A percentile compares a stretch with the other conserved stretches of the same genome.
phyloP scores from a whole-genome alignment of 1,139 yeast genomes.

The Sugiyamaella paludigena region DNA sequence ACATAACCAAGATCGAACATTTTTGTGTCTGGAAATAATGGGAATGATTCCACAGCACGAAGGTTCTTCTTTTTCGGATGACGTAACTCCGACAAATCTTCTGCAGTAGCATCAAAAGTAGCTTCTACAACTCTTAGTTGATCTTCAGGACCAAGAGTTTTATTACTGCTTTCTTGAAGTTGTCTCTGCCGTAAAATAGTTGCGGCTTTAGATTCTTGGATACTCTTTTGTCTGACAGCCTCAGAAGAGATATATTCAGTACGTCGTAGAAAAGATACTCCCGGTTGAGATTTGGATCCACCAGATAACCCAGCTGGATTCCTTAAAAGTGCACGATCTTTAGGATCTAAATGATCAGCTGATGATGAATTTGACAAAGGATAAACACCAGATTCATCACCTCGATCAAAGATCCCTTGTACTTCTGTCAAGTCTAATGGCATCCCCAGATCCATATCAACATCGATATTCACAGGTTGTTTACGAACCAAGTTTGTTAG shows the following conservation, averaged over 20 bases:
- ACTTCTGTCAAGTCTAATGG: conserved; percentile 68
- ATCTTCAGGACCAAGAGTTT: conserved; percentile 54
- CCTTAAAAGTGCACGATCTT: conserved; percentile 71
- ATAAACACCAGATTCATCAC: conserved; percentile 49
- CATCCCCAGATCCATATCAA: conserved; percentile 78
- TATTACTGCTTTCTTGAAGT: conserved; percentile 20
- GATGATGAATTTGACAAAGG: conserved; percentile 18
- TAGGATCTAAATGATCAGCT: conserved; percentile 55
- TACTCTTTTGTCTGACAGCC: conserved; percentile 27
- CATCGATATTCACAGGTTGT: conserved; percentile 62
- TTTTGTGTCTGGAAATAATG: conserved; percentile 83
- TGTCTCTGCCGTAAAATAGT: conserved; percentile 28
- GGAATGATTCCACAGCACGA: conserved; percentile 76
- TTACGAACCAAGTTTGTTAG: conserved; percentile 74
- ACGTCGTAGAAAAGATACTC: conserved; percentile 84
- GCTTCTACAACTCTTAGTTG: conserved; percentile 70
- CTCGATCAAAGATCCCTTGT: conserved; percentile 66
- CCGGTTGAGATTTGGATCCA: conserved; percentile 52
- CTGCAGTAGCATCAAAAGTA: conserved; percentile 64
- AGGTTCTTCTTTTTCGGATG: conserved; percentile 79
- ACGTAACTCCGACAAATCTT: conserved; percentile 46
- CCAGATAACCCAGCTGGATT: conserved; percentile 57
- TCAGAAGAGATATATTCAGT: conserved; percentile 78
- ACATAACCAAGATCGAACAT: conserved; percentile 77
- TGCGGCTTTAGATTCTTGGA: conserved; percentile 34